These are phyloP conservation scores for Melaleuca alternifolia DNA, from an alignment of 345 rosid species.

Conservation along the genomic window DNA sequence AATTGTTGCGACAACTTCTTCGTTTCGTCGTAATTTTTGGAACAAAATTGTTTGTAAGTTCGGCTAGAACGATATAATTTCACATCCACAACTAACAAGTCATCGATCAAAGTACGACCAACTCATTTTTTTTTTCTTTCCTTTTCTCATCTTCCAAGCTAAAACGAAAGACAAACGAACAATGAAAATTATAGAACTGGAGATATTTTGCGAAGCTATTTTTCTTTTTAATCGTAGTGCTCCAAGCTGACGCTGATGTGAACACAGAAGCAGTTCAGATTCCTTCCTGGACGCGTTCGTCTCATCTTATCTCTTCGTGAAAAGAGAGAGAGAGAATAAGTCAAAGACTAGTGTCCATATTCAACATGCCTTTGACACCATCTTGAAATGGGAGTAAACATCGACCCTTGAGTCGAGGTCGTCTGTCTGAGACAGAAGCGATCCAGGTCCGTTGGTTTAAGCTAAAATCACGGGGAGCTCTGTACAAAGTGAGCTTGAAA, in stretches of 20 bases:
- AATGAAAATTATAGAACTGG: background rate
- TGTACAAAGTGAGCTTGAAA: background rate
- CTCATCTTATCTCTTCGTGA: background rate
- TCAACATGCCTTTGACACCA: background rate
- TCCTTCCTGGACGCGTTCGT: background rate
- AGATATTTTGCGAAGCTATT: background rate
- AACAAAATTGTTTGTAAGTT: background rate
- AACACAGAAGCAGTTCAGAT: background rate
- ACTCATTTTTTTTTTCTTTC: background rate
- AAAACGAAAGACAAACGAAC: background rate
- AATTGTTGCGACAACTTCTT: background rate
- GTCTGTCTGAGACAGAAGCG: background rate
- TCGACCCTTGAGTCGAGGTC: background rate
- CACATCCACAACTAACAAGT: background rate
- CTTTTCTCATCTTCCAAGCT: background rate
- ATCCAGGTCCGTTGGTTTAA: background rate
- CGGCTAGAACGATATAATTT: background rate
- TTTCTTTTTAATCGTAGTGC: background rate
- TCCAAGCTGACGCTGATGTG: background rate
- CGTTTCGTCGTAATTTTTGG: no score
- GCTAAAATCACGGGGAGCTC: background rate
- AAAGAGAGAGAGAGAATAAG: background rate
- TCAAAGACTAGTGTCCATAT: background rate
- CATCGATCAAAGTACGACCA: background rate
- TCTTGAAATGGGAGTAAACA: background rate